Conservation (phyloP, 768 basidiomycete genomes). For the Pseudohyphozyma bogoriensis region DNA sequence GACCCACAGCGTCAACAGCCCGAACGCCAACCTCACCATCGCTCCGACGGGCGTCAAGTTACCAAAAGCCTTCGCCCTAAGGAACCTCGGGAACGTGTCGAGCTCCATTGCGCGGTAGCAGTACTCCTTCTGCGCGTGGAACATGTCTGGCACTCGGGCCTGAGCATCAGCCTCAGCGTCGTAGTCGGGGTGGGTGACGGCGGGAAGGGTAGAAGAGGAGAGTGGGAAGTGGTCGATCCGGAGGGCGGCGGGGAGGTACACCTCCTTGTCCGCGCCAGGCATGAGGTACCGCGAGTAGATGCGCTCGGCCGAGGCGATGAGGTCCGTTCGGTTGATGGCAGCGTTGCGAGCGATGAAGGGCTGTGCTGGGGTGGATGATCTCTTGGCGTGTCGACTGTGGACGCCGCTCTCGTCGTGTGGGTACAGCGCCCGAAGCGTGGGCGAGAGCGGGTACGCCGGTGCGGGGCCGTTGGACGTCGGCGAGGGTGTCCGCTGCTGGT, state of each 20-base stretch:
- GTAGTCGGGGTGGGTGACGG: constrained; percentile 41
- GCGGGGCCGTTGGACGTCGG: constrained; percentile 9
- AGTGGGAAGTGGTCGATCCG: constrained; percentile 86
- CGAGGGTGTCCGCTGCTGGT: constrained; percentile 27
- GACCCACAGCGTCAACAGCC: constrained; percentile 84
- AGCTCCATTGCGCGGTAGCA: constrained; percentile 33
- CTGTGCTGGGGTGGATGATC: constrained; percentile 48
- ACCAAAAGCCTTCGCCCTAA: constrained; percentile 94
- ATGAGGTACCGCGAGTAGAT: constrained; percentile 91
- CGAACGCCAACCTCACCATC: constrained; percentile 71
- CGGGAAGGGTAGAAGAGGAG: constrained; percentile 61
- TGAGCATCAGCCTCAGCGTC: constrained; percentile 58
- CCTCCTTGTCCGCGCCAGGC: constrained; percentile 85
- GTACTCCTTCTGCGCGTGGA: constrained; percentile 83
- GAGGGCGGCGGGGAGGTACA: constrained; percentile 87
- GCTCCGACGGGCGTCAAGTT: constrained; percentile 88
- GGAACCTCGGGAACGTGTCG: constrained; percentile 55
- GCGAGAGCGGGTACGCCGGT: constrained; percentile 26
- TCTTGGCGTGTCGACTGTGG: too few species aligned
- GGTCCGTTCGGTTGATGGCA: constrained; percentile 78
- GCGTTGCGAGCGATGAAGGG: constrained; percentile 85
- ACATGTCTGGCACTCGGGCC: constrained; percentile 87
- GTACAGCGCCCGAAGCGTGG: constrained; percentile 32
- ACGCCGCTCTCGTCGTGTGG: constrained; percentile 21
- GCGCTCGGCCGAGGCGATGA: constrained; percentile 87